These are phyloP conservation scores for Hericium alpestre DNA, from an alignment of 768 basidiomycete genomes.

Conservation along the genomic window DNA sequence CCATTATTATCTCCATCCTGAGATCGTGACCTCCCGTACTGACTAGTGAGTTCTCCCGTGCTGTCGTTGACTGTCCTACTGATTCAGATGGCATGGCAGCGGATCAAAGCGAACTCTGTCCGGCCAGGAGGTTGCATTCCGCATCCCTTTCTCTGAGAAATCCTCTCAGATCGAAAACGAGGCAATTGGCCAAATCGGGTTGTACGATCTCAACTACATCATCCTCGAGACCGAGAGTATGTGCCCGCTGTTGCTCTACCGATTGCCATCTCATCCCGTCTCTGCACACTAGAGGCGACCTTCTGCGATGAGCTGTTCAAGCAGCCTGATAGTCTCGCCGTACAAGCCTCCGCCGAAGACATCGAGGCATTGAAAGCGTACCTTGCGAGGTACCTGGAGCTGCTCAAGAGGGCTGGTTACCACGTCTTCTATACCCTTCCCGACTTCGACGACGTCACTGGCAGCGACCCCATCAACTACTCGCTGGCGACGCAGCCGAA, in stretches of 20 bases:
- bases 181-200: constrained; percentile 13
- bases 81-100: neutral
- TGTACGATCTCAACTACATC: constrained; percentile 13
- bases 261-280: neutral
- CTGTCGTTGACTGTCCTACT: neutral
- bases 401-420: constrained; percentile 9
- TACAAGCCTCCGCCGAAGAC: neutral
- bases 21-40: constrained; percentile 1
- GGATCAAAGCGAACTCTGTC: constrained; percentile 6
- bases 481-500: constrained; percentile 1
- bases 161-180: constrained; percentile 14
- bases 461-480: constrained; percentile 9
- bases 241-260: neutral
- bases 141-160: constrained; percentile 14
- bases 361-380: constrained; percentile 4
- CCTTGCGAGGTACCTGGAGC: constrained; percentile 9
- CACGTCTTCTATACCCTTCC: constrained; percentile 14
- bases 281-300: neutral
- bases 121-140: constrained; percentile 15
- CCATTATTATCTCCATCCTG: constrained; percentile 16
- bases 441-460: constrained; percentile 13
- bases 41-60: neutral
- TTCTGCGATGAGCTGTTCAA: neutral
- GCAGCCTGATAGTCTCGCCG: neutral
- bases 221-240: constrained; percentile 8